Conservation (phyloP, 208 protist genomes). For the Borovskyia barvae region DNA sequence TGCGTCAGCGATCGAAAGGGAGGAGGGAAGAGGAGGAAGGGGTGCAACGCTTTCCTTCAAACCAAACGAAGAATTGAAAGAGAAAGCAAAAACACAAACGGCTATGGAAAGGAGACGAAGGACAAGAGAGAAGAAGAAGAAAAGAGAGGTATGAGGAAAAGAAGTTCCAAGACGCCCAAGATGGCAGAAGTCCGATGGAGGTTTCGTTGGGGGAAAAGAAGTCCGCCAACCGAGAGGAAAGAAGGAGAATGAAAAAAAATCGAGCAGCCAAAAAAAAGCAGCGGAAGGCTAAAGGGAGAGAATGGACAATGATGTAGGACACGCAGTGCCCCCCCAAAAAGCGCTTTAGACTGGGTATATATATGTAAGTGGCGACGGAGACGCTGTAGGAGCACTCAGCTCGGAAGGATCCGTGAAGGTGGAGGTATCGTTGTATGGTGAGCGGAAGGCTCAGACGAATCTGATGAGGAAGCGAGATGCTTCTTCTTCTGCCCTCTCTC, state of each 20-base stretch:
- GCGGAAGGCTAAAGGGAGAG: background rate
- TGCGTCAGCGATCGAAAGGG: background rate
- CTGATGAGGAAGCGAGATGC: too few species aligned
- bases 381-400: too few species aligned
- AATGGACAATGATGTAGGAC: background rate
- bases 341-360: too few species aligned
- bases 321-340: too few species aligned
- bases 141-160: background rate
- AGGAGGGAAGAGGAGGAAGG: background rate
- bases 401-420: too few species aligned
- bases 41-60: background rate
- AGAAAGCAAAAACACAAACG: background rate
- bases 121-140: background rate
- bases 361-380: too few species aligned
- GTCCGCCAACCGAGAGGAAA: background rate
- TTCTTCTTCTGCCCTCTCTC: too few species aligned
- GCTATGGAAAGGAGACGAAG: background rate
- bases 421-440: too few species aligned
- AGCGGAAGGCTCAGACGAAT: too few species aligned
- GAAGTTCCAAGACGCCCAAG: background rate
- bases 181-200: too few species aligned
- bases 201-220: background rate
- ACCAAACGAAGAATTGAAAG: background rate
- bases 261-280: background rate
- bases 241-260: background rate